These are phyloP conservation scores for Camelina hispida DNA, from an alignment of 345 rosid species.

Conservation along the genomic window DNA sequence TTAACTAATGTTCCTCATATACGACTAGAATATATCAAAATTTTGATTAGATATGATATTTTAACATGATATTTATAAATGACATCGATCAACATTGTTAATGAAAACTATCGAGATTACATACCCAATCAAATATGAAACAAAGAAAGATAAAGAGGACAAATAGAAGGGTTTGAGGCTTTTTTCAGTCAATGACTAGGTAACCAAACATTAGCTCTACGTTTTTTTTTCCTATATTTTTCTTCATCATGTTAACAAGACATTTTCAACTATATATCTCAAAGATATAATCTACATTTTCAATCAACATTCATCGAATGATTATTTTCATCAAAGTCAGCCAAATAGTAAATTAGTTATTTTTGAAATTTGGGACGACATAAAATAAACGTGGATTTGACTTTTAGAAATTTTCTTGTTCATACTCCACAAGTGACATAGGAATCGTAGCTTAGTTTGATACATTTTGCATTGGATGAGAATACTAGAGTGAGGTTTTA, in stretches of 20 bases:
- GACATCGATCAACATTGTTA: neutral
- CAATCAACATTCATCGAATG: neutral
- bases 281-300: neutral
- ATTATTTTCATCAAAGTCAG: neutral
- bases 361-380: neutral
- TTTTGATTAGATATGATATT: too few relatives aligned
- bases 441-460: neutral
- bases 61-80: too few relatives aligned
- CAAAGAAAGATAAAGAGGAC: neutral
- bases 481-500: neutral
- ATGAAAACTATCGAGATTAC: constrained; percentile 16
- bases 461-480: neutral
- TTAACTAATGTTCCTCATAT: too few relatives aligned
- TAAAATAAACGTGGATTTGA: neutral
- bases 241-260: neutral
- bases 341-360: constrained; percentile 5
- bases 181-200: neutral
- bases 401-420: constrained; percentile 4
- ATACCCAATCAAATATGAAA: neutral
- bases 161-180: constrained; percentile 2
- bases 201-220: neutral
- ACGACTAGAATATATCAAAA: too few relatives aligned
- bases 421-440: neutral
- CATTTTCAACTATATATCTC: constrained; percentile 5
- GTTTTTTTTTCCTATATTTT: too few relatives aligned